These are phyloP conservation scores for Malbranchea cinnamomea DNA, from an alignment of 2,329 filamentous ascomycete species.

Conservation along the genomic window DNA sequence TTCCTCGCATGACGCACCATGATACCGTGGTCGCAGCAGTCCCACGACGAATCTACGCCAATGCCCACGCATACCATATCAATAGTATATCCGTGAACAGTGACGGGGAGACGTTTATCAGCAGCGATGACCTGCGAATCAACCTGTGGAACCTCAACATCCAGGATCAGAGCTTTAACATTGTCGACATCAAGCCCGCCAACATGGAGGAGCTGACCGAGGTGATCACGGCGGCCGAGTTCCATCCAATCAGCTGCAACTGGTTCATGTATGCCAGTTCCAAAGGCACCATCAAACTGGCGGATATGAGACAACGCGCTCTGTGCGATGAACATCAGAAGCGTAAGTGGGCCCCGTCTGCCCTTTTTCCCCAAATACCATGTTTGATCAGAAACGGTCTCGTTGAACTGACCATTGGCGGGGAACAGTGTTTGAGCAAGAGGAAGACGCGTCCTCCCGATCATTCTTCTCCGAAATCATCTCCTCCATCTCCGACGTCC, in stretches of 20 bases:
- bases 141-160: conserved; percentile 99
- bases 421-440: conserved; percentile 81
- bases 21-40: conserved; percentile 96
- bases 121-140: conserved; percentile 92
- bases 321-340: conserved; percentile 93
- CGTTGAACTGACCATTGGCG: conserved; percentile 8
- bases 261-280: conserved; percentile 99
- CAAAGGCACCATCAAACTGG: conserved; percentile 96
- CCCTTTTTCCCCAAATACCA: conserved; percentile 2
- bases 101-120: conserved; percentile 98
- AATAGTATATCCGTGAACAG: conserved; percentile 99
- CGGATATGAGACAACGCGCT: conserved; percentile 94
- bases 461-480: conserved; percentile 99
- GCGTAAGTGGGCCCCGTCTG: conserved; percentile 41
- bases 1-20: conserved; percentile 91
- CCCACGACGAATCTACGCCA: conserved; percentile 89
- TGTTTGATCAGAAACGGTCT: neutral
- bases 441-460: conserved; percentile 89
- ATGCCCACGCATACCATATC: conserved; percentile 98
- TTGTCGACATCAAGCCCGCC: conserved; percentile 97
- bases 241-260: conserved; percentile 93
- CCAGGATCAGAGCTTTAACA: conserved; percentile 99
- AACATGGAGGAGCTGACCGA: conserved; percentile 99
- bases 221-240: conserved; percentile 95
- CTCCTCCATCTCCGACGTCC: conserved; percentile 95